Evolutionary conservation across 2,329 filamentous ascomycete species (phyloP), one percentile per base, ranked within the genome.

Genomic region (Sporothrix mexicana): DNA sequence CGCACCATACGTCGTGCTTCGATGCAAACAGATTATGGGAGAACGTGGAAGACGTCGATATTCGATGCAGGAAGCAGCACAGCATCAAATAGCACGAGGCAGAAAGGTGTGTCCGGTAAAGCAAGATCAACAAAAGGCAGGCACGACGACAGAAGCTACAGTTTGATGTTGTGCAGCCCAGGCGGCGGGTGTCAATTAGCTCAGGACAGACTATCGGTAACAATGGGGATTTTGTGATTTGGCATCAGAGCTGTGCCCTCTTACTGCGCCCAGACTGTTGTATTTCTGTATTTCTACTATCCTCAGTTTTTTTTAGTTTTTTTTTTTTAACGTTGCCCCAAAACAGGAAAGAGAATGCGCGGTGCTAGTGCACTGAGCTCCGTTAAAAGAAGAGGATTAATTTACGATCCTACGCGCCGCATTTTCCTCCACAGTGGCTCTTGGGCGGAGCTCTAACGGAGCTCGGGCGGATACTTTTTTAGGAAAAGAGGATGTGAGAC

Each of bases 281-380:
- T 25, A 23, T 20, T 23, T 55, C 8, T 9, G 9, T 3, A 23
- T 23, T 55, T 55, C 51, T 55, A 51, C 3, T 51, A 51, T 51
- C 23, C 15, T 12, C 51, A 25, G 30, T 59, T 13, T 15, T 13
- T 15, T 36, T 30, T n/a, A n/a, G n/a, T n/a, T 59, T 13, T 15
- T 13, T 59, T 13, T 15, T 13, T 15, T 36, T 30, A 5, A 13
- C 53, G 53, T 30, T 41, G 57, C 57, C 41, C 30, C 68, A n/a
- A 61, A 70, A 61, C 68, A 53, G 68, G 68, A 70, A 70, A 70
- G 53, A 70, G 68, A 59, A 59, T 70, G 68, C 68, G 68, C 68
- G n/a, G 53, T 59, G 67, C 47, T 70, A 70, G 53, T 47, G 47
- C 43, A 66, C n/a, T 49, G 43, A 36, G 30, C 30, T 36, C 30